Base-by-base conservation (phyloP, 306 rosid species). In the Cicer pinnatifidum region DNA sequence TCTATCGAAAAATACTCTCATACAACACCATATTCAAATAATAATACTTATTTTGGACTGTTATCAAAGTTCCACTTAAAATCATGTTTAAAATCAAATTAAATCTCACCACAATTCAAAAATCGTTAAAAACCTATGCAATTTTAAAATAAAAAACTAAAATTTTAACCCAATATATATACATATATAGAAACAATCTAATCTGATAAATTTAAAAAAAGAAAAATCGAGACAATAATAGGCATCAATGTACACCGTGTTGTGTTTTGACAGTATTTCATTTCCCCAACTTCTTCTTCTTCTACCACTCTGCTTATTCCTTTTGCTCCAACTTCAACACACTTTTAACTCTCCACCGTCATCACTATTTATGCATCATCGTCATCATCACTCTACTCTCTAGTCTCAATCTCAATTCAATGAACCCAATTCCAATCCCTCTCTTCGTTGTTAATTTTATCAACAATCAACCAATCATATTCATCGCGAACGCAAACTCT, bases 401-500 rank as follows among this genome's bases (percentile, higher is more conserved):
- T 5, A 20, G 13, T 56, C 37, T 28, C 35, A 28, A 23, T 23
- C 5, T 28, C 35, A 28, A 28, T 28, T 52, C 37, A 52, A 75
- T 75, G 73, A 52, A 65, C 57, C 20, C 57, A 39, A 23, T 12
- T 75, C 7, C 16, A 56, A 64, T n/a, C 64, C 40, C n/a, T 5
- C 0, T 41, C 1, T 10, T 11, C 39, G 28, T 11, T 72, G 4
- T 43, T 16, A 3, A 57, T 41, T 43, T 72, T 19, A 6, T 71
- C 23, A 6, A 0, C 19, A n/a, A 13, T 41, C 7, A 23, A 41
- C 47, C 35, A 59, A 73, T 60, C 62, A 43, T 44, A 28, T 16
- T 7, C 11, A 20, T 39, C 75, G 63, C 62, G 8, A 52, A 75
- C 80, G 80, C 73, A 79, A 63, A 56, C 44, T 16, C 41, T 19